phyloP scores from a whole-genome alignment of 768 basidiomycete species.

The Floccularia luteovirens region DNA sequence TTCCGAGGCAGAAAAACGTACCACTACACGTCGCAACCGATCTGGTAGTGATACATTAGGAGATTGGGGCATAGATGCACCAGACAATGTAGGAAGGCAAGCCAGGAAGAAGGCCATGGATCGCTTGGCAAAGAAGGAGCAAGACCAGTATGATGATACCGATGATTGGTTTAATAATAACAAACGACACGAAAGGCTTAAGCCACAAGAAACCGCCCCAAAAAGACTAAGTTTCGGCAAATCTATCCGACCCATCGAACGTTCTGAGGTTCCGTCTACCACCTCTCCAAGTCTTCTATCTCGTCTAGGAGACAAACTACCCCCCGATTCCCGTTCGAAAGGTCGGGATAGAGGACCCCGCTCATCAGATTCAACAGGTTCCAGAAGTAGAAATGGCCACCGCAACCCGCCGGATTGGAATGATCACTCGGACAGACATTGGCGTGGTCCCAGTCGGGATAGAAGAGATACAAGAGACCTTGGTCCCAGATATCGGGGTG shows the following conservation, averaged over 20 bases:
- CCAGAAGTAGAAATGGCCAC: background rate
- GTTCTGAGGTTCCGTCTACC: background rate
- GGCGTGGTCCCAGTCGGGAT: too few relatives aligned
- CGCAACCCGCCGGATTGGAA: too few relatives aligned
- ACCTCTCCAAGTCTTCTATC: background rate
- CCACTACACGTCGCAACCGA: slow-evolving; percentile 26
- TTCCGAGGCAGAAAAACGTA: slow-evolving; percentile 16
- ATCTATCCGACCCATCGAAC: slow-evolving; percentile 18
- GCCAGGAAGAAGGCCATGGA: slow-evolving; percentile 54
- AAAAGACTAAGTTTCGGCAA: slow-evolving; percentile 27
- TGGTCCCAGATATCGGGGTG: slow-evolving; percentile 47
- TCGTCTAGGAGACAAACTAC: slow-evolving; percentile 10
- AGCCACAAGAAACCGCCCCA: slow-evolving; percentile 9
- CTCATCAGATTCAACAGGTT: background rate
- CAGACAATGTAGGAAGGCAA: slow-evolving; percentile 58
- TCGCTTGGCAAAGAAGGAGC: slow-evolving; percentile 43
- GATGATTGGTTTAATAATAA: slow-evolving; percentile 61
- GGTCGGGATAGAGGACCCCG: background rate
- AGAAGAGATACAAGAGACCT: slow-evolving; percentile 11
- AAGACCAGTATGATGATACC: slow-evolving; percentile 36
- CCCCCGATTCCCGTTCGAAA: slow-evolving; percentile 2
- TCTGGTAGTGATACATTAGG: slow-evolving; percentile 27
- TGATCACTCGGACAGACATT: too few relatives aligned
- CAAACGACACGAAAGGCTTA: slow-evolving; percentile 11
- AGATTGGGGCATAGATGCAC: slow-evolving; percentile 38